Evolutionary conservation across 306 rosid genomes (phyloP).

Genomic region (Quercus berberidifolia): DNA sequence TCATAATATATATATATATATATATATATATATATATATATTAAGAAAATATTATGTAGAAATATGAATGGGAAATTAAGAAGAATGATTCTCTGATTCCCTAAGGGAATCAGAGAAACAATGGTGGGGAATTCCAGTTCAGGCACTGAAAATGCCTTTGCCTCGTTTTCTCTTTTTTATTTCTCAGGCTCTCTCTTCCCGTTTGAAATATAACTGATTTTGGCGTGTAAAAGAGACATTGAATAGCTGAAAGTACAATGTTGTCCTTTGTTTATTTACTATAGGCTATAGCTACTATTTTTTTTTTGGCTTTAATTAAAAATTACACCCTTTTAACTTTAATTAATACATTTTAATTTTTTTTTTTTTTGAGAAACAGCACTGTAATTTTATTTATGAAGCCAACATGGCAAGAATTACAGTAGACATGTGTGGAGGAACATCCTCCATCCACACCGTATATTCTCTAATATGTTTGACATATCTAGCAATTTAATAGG

Average conservation of each 20-base stretch:
- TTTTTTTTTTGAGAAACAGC: too few relatives aligned
- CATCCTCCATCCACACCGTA: too few relatives aligned
- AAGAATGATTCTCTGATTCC: conserved; percentile 64
- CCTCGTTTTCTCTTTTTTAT: conserved; percentile 10
- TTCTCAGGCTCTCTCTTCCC: conserved; percentile 21
- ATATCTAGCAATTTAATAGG: too few relatives aligned
- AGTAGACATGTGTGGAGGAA: too few relatives aligned
- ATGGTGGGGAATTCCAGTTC: conserved; percentile 17
- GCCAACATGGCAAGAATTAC: too few relatives aligned
- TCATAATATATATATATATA: background rate
- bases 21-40: too few relatives aligned
- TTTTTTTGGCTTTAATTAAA: too few relatives aligned
- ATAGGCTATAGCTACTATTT: too few relatives aligned
- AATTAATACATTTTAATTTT: too few relatives aligned
- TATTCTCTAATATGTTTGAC: accelerated
- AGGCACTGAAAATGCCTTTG: conserved; percentile 4
- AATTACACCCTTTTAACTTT: background rate
- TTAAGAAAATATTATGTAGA: background rate
- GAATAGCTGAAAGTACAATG: conserved; percentile 3
- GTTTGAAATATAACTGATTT: conserved; percentile 41
- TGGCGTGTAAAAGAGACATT: conserved; percentile 19
- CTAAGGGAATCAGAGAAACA: conserved; percentile 73
- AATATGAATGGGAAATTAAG: background rate
- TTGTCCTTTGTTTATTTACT: conserved; percentile 19
- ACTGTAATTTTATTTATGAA: too few relatives aligned